Conservation (phyloP, 2,329 filamentous ascomycete species). For the Aureobasidium vineae region DNA sequence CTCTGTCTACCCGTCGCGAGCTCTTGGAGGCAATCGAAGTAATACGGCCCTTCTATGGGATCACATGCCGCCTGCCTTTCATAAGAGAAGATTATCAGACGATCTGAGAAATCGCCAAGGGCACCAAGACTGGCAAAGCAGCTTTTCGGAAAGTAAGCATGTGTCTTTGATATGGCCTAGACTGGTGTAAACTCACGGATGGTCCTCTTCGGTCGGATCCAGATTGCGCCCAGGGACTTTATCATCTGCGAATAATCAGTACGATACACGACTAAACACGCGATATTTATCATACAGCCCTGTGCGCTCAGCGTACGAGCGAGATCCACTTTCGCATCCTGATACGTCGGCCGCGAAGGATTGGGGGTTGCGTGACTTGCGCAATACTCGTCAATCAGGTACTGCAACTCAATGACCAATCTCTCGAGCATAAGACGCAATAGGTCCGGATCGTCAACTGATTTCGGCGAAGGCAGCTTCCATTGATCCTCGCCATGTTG, state of each 20-base stretch:
- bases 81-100: slow-evolving; percentile 62
- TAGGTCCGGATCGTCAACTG: slow-evolving; percentile 32
- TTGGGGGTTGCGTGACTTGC: slow-evolving; percentile 29
- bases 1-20: slow-evolving; percentile 58
- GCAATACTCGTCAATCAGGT: slow-evolving; percentile 47
- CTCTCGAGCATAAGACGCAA: slow-evolving; percentile 55
- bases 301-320: slow-evolving; percentile 38
- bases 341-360: slow-evolving; percentile 36
- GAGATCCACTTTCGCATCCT: slow-evolving; percentile 37
- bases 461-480: slow-evolving; percentile 33
- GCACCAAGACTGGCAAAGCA: slow-evolving; percentile 63
- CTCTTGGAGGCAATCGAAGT: slow-evolving; percentile 63
- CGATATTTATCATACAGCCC: slow-evolving; percentile 35
- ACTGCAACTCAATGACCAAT: slow-evolving; percentile 57
- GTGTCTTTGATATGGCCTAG: background rate
- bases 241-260: slow-evolving; percentile 17
- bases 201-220: slow-evolving; percentile 35
- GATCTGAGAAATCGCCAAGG: slow-evolving; percentile 61
- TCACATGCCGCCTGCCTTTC: slow-evolving; percentile 59
- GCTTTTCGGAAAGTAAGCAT: slow-evolving; percentile 34
- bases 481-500: slow-evolving; percentile 30
- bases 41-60: slow-evolving; percentile 55
- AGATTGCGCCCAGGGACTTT: slow-evolving; percentile 18
- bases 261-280: background rate
- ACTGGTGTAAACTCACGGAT: slow-evolving; percentile 38